phyloP scores from a whole-genome alignment of 306 rosid species.

The Argentina anserina region DNA sequence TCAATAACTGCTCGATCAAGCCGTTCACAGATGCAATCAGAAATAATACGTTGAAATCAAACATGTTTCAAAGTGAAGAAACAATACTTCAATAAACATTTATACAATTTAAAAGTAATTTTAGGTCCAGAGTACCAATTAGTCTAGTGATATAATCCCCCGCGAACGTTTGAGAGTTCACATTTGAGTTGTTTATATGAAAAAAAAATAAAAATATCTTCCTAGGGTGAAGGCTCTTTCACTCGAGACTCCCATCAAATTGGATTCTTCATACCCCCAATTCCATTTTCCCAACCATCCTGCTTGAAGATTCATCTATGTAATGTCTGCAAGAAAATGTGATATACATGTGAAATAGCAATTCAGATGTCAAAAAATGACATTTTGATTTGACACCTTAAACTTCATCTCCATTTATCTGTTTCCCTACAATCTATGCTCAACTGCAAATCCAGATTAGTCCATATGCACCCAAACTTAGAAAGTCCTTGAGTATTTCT shows the following conservation, averaged over 20 bases:
- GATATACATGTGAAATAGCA: neutral
- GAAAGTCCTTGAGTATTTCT: slow-evolving; percentile 93
- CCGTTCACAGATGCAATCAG: too few relatives aligned
- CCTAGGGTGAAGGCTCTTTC: too few relatives aligned
- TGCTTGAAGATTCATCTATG: neutral
- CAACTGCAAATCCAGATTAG: neutral
- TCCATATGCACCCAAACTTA: slow-evolving; percentile 26
- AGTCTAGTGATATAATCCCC: too few relatives aligned
- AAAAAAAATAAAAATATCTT: too few relatives aligned
- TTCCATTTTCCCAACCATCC: neutral
- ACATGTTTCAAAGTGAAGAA: too few relatives aligned
- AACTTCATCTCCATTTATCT: neutral
- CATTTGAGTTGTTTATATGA: too few relatives aligned
- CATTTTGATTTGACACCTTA: neutral
- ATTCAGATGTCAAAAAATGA: neutral
- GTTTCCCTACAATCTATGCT: neutral
- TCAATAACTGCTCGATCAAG: too few relatives aligned
- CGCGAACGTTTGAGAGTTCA: too few relatives aligned
- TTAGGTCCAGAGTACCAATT: too few relatives aligned
- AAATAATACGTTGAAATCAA: too few relatives aligned
- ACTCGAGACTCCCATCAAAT: neutral
- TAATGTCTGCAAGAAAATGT: neutral
- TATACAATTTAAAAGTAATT: too few relatives aligned
- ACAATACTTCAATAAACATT: too few relatives aligned
- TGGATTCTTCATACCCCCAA: neutral